phyloP scores from a whole-genome alignment of 257 asterid genomes.

The Forsythia suspensa region DNA sequence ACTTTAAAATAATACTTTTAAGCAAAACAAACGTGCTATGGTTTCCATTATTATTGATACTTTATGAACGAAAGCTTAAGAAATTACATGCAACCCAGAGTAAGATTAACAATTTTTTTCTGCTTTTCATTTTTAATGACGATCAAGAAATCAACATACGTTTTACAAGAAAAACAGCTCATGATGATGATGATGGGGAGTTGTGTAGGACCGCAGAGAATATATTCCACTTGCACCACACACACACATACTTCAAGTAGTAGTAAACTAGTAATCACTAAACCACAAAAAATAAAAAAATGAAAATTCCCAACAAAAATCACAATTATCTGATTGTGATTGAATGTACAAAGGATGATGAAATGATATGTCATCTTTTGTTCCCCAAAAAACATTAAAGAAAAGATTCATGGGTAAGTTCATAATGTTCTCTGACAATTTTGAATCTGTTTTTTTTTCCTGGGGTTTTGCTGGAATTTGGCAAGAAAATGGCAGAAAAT shows the following conservation, averaged over 20 bases:
- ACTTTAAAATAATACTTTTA: too few relatives aligned
- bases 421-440: conserved; percentile 8
- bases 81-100: too few relatives aligned
- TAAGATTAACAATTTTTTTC: not conserved
- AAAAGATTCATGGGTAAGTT: conserved; percentile 26
- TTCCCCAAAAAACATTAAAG: too few relatives aligned
- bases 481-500: not conserved
- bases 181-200: conserved; percentile 15
- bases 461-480: conserved; percentile 4
- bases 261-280: not conserved
- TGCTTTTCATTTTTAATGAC: not conserved
- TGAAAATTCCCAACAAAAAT: not conserved
- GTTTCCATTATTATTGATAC: too few relatives aligned
- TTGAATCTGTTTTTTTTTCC: conserved; percentile 8
- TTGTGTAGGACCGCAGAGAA: conserved; percentile 9
- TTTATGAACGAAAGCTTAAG: not conserved
- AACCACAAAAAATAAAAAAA: not conserved
- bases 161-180: conserved; percentile 6
- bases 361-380: not conserved
- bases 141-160: conserved; percentile 1
- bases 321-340: not conserved
- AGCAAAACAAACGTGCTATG: not conserved
- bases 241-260: not conserved
- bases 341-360: not conserved
- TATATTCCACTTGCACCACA: conserved; percentile 23